phyloP scores from a whole-genome alignment of 228 moss, liverwort and hornwort genomes.

The Sphagnum fallax region DNA sequence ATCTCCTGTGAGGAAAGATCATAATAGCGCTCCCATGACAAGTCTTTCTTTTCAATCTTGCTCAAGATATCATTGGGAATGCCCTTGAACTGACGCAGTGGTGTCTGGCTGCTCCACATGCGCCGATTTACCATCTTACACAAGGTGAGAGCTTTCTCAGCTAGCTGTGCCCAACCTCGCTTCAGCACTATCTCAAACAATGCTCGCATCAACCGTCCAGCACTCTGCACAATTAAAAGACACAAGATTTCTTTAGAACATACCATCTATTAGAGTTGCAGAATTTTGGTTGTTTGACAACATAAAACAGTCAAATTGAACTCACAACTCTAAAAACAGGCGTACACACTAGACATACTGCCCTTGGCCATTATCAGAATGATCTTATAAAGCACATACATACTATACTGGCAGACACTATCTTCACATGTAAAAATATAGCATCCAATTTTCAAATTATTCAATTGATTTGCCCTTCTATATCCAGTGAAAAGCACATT shows the following conservation, averaged over 20 bases:
- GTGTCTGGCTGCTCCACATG: slow-evolving; percentile 98
- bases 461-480: too few species aligned
- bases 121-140: slow-evolving; percentile 94
- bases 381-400: too few species aligned
- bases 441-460: too few species aligned
- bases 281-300: background rate
- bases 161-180: slow-evolving; percentile 89
- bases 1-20: slow-evolving; percentile 90
- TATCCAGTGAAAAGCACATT: too few species aligned
- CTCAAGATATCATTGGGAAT: slow-evolving; percentile 86
- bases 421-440: too few species aligned
- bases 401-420: too few species aligned
- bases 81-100: slow-evolving; percentile 82
- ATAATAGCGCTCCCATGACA: slow-evolving; percentile 91
- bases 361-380: background rate
- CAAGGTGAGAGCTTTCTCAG: slow-evolving; percentile 81
- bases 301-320: background rate
- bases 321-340: background rate
- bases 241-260: background rate
- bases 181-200: slow-evolving; percentile 95
- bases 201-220: slow-evolving; percentile 88
- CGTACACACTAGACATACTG: background rate
- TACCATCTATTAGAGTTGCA: background rate
- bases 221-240: slow-evolving; percentile 40
- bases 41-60: slow-evolving; percentile 88